Conservation (phyloP, 2,329 filamentous ascomycete genomes). For the Penicillium capsulatum region DNA sequence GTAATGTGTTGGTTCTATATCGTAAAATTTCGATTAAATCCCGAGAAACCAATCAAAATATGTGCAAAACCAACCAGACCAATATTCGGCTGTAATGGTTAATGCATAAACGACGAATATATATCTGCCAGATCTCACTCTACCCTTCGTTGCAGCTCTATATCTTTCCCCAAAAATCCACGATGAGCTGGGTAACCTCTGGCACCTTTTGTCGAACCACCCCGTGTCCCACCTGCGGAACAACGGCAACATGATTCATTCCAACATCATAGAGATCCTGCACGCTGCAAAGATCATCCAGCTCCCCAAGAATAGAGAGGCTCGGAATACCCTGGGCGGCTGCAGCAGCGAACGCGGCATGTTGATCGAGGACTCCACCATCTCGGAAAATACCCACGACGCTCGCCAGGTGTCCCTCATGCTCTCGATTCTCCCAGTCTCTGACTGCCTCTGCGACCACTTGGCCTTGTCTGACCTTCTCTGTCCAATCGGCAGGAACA, state of each 20-base stretch:
- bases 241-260: constrained; percentile 35
- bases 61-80: no score
- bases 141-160: no score
- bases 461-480: constrained; percentile 40
- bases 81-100: no score
- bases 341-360: constrained; percentile 31
- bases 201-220: constrained; percentile 37
- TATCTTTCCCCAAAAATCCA: constrained; percentile 27
- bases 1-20: no score
- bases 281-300: constrained; percentile 34
- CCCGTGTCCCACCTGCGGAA: constrained; percentile 39
- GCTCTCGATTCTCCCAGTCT: constrained; percentile 48
- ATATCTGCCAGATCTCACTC: no score
- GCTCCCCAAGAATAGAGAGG: constrained; percentile 36
- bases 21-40: no score
- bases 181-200: constrained; percentile 37
- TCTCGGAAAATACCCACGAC: constrained; percentile 49
- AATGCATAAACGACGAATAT: no score
- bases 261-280: constrained; percentile 33
- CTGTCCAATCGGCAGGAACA: constrained; percentile 45
- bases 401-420: constrained; percentile 45
- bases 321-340: constrained; percentile 22
- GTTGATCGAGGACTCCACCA: constrained; percentile 41
- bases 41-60: no score
- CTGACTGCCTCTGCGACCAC: constrained; percentile 48